phyloP scores from a whole-genome alignment of 1,284 basidiomycete species.

The Marasmius fiardii region DNA sequence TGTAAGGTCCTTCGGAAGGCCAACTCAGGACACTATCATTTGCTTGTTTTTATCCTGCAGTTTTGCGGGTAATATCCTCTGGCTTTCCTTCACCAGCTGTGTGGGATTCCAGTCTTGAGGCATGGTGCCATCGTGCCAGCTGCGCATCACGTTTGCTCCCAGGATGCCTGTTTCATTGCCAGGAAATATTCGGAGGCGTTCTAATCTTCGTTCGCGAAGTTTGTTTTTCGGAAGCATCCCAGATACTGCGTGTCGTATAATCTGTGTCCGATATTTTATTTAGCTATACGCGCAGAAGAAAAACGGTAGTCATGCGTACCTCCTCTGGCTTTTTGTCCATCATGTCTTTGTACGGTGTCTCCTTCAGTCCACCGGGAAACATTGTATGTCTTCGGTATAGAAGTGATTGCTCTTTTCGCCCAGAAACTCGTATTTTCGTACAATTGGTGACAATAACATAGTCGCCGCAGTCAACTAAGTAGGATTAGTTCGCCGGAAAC shows the following conservation, averaged over 20 bases:
- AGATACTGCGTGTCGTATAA: conserved; percentile 92
- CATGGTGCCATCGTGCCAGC: conserved; percentile 75
- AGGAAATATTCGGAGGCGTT: conserved; percentile 83
- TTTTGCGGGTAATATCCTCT: conserved; percentile 19
- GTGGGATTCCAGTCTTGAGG: conserved; percentile 45
- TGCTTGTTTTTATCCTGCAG: conserved; percentile 6
- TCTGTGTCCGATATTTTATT: conserved; percentile 44
- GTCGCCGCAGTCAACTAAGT: conserved; percentile 89
- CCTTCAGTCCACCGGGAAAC: conserved; percentile 93
- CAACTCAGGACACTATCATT: conserved; percentile 29
- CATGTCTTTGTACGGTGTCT: conserved; percentile 81
- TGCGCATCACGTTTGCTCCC: conserved; percentile 64
- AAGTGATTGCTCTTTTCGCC: conserved; percentile 85
- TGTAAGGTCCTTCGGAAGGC: conserved; percentile 28
- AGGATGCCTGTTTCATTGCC: conserved; percentile 70
- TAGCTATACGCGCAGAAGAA: conserved; percentile 2
- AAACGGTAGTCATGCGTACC: conserved; percentile 47
- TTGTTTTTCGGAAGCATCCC: conserved; percentile 98
- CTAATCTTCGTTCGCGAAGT: conserved; percentile 80
- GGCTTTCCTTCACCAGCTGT: conserved; percentile 21
- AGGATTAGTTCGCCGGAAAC: not conserved
- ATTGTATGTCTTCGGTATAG: conserved; percentile 90
- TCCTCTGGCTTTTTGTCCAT: conserved; percentile 87
- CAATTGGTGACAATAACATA: conserved; percentile 97
- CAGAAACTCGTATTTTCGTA: conserved; percentile 82